phyloP scores from a whole-genome alignment of 345 rosid species.

The Sisymbrium altissimum region DNA sequence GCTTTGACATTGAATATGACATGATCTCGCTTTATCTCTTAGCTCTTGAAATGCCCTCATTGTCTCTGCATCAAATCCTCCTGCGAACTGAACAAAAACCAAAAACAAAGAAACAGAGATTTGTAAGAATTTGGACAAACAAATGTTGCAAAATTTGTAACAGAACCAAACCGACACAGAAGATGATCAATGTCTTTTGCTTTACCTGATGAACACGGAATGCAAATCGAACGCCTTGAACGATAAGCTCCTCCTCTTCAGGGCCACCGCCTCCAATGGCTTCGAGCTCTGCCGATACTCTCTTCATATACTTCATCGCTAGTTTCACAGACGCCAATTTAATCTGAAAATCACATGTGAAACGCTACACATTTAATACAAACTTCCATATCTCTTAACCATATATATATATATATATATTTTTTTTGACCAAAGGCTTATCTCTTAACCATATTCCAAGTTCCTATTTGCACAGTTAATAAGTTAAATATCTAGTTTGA shows the following conservation, averaged over 20 bases:
- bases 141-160: not conserved
- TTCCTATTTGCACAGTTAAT: not conserved
- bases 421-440: too few species aligned
- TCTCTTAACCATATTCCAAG: not conserved
- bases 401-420: too few species aligned
- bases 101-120: not conserved
- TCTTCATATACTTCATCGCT: slow-evolving; percentile 94
- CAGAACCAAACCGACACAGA: not conserved
- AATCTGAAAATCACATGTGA: slow-evolving; percentile 48
- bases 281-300: slow-evolving; percentile 90
- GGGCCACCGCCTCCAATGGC: slow-evolving; percentile 50
- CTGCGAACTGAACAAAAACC: slow-evolving; percentile 61
- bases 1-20: slow-evolving; percentile 70
- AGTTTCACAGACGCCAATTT: slow-evolving; percentile 87
- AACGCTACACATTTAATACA: not conserved
- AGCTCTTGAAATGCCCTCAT: slow-evolving; percentile 95
- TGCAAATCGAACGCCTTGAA: slow-evolving; percentile 91
- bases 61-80: slow-evolving; percentile 92
- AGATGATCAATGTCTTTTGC: not conserved
- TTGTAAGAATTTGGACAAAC: not conserved
- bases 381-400: not conserved
- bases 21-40: slow-evolving; percentile 83
- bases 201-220: slow-evolving; percentile 98
- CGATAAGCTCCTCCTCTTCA: slow-evolving; percentile 93
- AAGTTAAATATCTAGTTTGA: not conserved